A percentile compares a stretch with the other conserved stretches of the same genome.
These are phyloP conservation scores for Berkeleyomyces rouxiae DNA, from an alignment of 2,329 filamentous ascomycete species.

Conservation along the genomic window DNA sequence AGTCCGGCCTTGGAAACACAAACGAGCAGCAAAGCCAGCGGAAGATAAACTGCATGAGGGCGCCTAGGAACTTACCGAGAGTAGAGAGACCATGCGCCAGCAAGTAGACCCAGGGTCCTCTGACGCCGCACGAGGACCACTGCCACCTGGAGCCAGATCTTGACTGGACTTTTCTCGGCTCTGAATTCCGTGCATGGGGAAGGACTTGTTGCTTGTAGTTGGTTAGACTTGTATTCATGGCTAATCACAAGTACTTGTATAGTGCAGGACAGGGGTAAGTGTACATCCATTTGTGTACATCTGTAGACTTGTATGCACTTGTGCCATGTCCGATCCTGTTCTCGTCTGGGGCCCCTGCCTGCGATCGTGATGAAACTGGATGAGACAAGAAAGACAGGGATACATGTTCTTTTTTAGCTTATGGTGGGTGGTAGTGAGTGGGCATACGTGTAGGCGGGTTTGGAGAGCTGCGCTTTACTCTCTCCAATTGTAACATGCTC, in stretches of 20 bases:
- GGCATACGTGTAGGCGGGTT: neutral
- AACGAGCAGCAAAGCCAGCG: neutral
- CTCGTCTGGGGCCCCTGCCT: neutral
- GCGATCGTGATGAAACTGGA: neutral
- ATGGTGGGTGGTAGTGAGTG: neutral
- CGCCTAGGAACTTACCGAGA: neutral
- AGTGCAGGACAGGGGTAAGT: too few species aligned
- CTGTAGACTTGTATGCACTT: neutral
- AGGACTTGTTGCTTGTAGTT: too few species aligned
- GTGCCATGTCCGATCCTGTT: neutral
- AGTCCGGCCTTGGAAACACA: neutral
- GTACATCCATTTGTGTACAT: too few species aligned
- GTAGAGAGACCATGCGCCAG: neutral
- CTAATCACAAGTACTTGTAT: too few species aligned
- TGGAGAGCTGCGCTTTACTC: neutral
- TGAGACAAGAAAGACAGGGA: neutral
- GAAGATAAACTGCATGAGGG: neutral
- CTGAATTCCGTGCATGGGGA: conserved; percentile 1
- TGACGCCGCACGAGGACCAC: neutral
- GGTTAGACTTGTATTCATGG: too few species aligned
- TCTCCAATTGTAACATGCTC: neutral
- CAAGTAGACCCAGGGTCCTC: neutral
- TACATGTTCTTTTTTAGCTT: neutral
- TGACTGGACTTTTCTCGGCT: neutral
- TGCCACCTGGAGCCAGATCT: neutral